phyloP scores from a whole-genome alignment of 169 alveolate species.

The Cryptosporidium sp. region DNA sequence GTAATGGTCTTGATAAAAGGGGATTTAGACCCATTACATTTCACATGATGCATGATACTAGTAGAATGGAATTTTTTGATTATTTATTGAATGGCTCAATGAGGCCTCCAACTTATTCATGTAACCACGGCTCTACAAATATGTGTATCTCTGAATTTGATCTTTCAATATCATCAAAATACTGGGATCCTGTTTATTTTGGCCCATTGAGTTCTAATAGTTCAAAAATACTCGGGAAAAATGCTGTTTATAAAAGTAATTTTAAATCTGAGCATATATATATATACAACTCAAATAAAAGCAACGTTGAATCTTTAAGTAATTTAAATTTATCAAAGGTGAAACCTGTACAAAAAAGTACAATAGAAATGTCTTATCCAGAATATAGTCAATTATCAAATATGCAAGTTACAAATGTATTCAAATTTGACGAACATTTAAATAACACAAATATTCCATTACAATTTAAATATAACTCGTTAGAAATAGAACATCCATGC shows the following conservation, averaged over 20 bases:
- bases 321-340: not conserved
- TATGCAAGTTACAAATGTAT: not conserved
- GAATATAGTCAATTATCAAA: constrained; percentile 5
- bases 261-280: not conserved
- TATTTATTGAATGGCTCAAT: constrained; percentile 45
- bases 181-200: constrained; percentile 68
- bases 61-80: constrained; percentile 64
- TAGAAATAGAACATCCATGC: constrained; percentile 67
- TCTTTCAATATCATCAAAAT: constrained; percentile 55
- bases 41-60: constrained; percentile 72
- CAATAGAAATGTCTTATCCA: constrained; percentile 54
- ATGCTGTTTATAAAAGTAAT: constrained; percentile 27
- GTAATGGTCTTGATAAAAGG: constrained; percentile 22
- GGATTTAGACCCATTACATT: constrained; percentile 72
- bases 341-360: constrained; percentile 28
- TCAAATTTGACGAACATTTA: not conserved
- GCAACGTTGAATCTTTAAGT: not conserved
- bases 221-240: constrained; percentile 52
- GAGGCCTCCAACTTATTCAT: constrained; percentile 57
- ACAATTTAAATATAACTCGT: constrained; percentile 32
- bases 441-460: not conserved
- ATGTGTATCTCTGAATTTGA: constrained; percentile 49
- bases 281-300: not conserved
- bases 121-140: constrained; percentile 49
- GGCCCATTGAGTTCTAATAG: constrained; percentile 29